A percentile compares a stretch with the other conserved stretches of the same genome.
Conservation (phyloP, 805 yeast genomes). For the Lipomyces chichibuensis region DNA sequence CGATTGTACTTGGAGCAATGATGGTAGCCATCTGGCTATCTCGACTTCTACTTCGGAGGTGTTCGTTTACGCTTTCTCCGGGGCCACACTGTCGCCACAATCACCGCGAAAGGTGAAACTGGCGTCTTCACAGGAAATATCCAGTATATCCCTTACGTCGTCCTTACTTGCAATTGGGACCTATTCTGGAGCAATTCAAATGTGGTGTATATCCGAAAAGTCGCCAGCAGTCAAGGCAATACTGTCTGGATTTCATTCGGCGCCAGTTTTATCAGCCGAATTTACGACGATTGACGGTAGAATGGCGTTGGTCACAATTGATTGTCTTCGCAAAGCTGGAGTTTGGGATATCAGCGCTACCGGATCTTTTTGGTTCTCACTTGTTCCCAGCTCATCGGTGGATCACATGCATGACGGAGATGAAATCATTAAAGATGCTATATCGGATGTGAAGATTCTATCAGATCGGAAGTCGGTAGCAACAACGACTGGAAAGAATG, state of each 20-base stretch:
- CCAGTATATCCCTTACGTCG: constrained; percentile 9
- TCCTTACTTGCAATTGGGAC: constrained; percentile 19
- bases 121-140: constrained; percentile 13
- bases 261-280: constrained; percentile 23
- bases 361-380: background rate
- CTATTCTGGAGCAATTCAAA: constrained; percentile 15
- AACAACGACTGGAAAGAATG: constrained; percentile 15
- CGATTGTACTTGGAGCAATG: constrained; percentile 25
- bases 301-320: constrained; percentile 19
- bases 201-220: constrained; percentile 10
- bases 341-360: constrained; percentile 19
- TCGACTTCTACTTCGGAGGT: constrained; percentile 19
- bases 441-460: constrained; percentile 18
- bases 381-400: background rate
- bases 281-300: constrained; percentile 35
- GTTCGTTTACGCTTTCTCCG: constrained; percentile 9
- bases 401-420: background rate
- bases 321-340: constrained; percentile 29
- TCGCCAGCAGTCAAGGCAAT: constrained; percentile 2
- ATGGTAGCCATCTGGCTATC: constrained; percentile 18
- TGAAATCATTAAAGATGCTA: constrained; percentile 15
- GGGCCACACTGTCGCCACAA: background rate
- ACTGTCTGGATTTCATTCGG: constrained; percentile 8
- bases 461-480: constrained; percentile 10
- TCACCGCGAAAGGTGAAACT: constrained; percentile 6